These are phyloP conservation scores for Trichoderma citrinoviride DNA, from an alignment of 2,329 filamentous ascomycete genomes.

Conservation along the genomic window DNA sequence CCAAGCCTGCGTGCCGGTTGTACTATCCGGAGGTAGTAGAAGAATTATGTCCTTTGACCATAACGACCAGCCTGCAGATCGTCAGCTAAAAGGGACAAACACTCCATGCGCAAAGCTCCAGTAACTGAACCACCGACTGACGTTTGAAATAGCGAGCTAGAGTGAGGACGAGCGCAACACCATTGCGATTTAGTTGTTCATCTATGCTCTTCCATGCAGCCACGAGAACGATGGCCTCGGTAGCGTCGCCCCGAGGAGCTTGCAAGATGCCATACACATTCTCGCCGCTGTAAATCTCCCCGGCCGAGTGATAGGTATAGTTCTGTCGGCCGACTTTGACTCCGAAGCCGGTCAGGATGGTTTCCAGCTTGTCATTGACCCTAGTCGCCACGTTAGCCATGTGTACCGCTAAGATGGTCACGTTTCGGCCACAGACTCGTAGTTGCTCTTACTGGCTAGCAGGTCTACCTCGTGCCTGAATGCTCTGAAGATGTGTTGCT, in stretches of 20 bases:
- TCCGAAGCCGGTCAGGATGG: constrained; percentile 73
- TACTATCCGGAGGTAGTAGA: constrained; percentile 82
- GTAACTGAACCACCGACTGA: constrained; percentile 32
- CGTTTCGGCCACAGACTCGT: constrained; percentile 43
- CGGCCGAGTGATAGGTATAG: constrained; percentile 80
- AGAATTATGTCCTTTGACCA: constrained; percentile 99
- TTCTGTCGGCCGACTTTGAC: constrained; percentile 86
- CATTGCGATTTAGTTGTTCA: constrained; percentile 76
- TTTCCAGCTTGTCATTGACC: constrained; percentile 68
- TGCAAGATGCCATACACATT: constrained; percentile 94
- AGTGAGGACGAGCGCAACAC: constrained; percentile 80
- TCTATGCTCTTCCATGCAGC: constrained; percentile 84
- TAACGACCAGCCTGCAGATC: constrained; percentile 74
- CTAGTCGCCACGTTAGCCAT: constrained; percentile 33
- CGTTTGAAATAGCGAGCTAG: constrained; percentile 92
- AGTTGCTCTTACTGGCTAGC: constrained; percentile 53
- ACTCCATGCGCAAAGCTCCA: background rate
- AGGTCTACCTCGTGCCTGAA: constrained; percentile 80
- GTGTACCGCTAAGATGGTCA: background rate
- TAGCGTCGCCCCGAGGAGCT: constrained; percentile 91
- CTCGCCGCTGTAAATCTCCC: constrained; percentile 71
- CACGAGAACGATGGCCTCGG: constrained; percentile 91
- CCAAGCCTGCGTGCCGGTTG: constrained; percentile 90
- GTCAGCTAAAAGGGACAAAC: constrained; percentile 24
- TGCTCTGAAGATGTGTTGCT: constrained; percentile 90